Percentiles rank a stretch among this genome's conserved stretches.
These are phyloP conservation scores for Arctium minus DNA, from an alignment of 129 eudicot species.

Conservation along the genomic window DNA sequence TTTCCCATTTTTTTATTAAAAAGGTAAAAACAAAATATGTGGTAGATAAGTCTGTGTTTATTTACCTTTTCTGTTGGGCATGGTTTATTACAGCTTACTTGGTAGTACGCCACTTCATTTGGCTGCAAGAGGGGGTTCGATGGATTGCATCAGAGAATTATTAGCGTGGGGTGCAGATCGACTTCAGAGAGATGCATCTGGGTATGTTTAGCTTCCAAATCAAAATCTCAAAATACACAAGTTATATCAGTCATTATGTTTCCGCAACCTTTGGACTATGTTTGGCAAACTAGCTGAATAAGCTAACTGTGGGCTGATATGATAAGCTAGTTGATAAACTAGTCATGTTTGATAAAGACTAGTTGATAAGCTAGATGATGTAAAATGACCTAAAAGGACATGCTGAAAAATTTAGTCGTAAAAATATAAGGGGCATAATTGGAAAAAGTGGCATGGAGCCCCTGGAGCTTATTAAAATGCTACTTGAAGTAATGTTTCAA, in stretches of 20 bases:
- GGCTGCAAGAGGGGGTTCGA: slow-evolving; percentile 98
- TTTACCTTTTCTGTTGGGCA: neutral
- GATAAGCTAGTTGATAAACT: neutral
- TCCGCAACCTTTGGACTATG: neutral
- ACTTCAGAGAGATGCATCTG: slow-evolving; percentile 47
- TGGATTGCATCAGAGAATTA: slow-evolving; percentile 93
- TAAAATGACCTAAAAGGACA: neutral
- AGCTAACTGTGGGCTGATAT: no score
- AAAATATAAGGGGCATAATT: neutral
- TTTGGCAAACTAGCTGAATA: neutral
- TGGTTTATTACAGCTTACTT: slow-evolving; percentile 51
- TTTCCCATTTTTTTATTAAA: no score
- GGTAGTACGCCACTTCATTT: slow-evolving; percentile 98
- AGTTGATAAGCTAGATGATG: neutral
- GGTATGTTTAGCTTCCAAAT: slow-evolving; percentile 9
- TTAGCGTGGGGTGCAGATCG: slow-evolving; percentile 99
- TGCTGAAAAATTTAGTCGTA: neutral
- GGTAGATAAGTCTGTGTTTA: neutral
- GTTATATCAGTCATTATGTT: neutral
- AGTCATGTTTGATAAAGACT: neutral
- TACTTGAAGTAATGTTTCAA: neutral
- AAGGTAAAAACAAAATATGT: no score
- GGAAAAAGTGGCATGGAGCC: neutral
- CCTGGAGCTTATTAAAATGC: neutral
- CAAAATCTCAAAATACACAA: neutral